Base-by-base conservation (phyloP, 345 rosid genomes). In the Ceriops tagal region DNA sequence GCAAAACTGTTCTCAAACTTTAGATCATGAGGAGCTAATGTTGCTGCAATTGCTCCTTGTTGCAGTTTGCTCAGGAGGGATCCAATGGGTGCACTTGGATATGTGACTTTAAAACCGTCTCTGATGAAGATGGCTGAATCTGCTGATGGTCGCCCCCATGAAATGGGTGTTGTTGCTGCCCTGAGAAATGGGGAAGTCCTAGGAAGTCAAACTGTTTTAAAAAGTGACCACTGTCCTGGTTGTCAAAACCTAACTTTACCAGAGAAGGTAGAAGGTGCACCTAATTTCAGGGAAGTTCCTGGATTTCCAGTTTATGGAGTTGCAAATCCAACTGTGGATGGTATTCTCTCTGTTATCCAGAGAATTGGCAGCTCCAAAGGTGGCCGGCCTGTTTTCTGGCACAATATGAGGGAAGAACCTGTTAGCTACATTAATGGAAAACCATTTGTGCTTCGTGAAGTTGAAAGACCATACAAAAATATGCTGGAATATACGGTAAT, bases 251-350 rank as follows among this genome's bases (percentile, higher is more conserved):
- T 61, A 59, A 83, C 66, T 81, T 83, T 91, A 70, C 89, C 91
- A n/a, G 99, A 91, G 83, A 88, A 88, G 79, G 93, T 92, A 71
- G 96, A 91, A 65, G 99, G 99, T 80, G 99, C 99, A 52, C 99
- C 99, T 13, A 95, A 91, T 83, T 95, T 91, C 81, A 86, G 99
- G 76, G 87, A 85, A 86, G 97, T 95, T 81, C 92, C 97, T 63
- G 96, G 96, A 9, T 95, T 95, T 82, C 97, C 93, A 31, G 99
- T 95, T 62, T 95, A 95, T 80, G 99, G 99, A 57, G 99, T 95
- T 72, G 99, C 97, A n/a, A 95, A 91, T 84, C 99, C 99, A 70
- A 95, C 97, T 26, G 72, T 89, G 73, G 90, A 95, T 75, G 97
- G 99, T 21, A 95, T 91, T 74, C 86, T 81, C 61, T 88, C 96